These are phyloP conservation scores for Botryotinia narcissicola DNA, from an alignment of 2,329 filamentous ascomycete species.

Conservation along the genomic window DNA sequence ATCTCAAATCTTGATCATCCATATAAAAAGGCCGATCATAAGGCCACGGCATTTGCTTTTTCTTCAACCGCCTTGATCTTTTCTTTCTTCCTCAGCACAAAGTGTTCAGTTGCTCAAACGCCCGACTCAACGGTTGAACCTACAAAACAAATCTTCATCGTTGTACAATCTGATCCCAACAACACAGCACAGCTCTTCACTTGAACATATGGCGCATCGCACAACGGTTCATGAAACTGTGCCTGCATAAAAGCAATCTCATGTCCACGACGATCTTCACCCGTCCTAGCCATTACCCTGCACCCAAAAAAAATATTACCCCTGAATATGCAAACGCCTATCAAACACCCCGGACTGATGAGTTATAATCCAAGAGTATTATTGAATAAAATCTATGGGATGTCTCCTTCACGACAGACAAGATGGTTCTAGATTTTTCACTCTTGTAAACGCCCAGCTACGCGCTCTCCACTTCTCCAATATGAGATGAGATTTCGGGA, in stretches of 20 bases:
- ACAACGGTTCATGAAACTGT: constrained; percentile 14
- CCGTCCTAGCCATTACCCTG: neutral
- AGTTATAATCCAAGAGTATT: neutral
- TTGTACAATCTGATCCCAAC: constrained; percentile 1
- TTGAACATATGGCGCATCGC: neutral
- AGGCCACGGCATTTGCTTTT: neutral
- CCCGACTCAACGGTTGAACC: neutral
- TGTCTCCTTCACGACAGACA: neutral
- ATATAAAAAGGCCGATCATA: neutral
- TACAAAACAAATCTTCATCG: neutral
- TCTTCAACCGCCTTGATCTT: neutral
- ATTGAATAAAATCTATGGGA: neutral
- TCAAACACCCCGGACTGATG: constrained; percentile 4
- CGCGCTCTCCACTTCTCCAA: constrained; percentile 11
- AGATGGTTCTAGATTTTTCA: constrained; percentile 11
- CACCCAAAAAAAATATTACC: neutral
- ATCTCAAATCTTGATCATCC: neutral
- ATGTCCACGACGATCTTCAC: neutral
- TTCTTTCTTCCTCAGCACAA: neutral
- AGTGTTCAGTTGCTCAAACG: neutral
- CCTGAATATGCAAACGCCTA: neutral
- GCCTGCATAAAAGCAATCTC: constrained; percentile 4
- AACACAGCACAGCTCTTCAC: constrained; percentile 2
- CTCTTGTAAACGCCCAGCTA: constrained; percentile 5
- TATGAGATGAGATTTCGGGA: neutral